These are phyloP conservation scores for Dendryphion nanum DNA, from an alignment of 2,329 filamentous ascomycete genomes.

Conservation along the genomic window DNA sequence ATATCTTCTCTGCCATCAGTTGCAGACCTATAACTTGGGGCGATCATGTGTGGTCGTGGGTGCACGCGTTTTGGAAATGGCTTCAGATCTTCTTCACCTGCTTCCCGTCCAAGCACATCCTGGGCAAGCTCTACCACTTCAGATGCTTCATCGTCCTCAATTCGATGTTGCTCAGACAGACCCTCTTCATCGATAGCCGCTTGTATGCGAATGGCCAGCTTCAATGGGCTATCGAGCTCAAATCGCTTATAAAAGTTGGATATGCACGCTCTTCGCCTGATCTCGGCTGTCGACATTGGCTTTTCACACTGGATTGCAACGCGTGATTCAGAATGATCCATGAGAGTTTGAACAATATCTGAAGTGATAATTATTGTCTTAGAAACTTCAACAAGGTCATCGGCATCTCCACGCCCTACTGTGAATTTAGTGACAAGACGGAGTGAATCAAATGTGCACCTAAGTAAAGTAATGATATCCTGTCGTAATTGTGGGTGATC, in stretches of 20 bases:
- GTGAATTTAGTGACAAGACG: constrained; percentile 93
- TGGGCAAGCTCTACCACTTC: constrained; percentile 73
- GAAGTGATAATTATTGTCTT: constrained; percentile 75
- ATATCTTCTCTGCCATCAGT: constrained; percentile 49
- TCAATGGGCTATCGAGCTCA: constrained; percentile 63
- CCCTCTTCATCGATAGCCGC: constrained; percentile 90
- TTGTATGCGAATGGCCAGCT: constrained; percentile 69
- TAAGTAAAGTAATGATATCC: constrained; percentile 65
- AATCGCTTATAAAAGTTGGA: constrained; percentile 56
- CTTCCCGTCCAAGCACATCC: constrained; percentile 62
- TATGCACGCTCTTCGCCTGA: constrained; percentile 26
- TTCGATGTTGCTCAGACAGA: constrained; percentile 73
- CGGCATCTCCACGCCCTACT: constrained; percentile 84
- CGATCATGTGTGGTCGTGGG: constrained; percentile 32
- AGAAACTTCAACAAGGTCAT: constrained; percentile 82
- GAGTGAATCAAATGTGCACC: constrained; percentile 78
- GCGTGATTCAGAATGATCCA: constrained; percentile 20
- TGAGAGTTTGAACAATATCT: constrained; percentile 53
- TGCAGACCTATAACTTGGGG: constrained; percentile 31
- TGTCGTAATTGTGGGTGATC: constrained; percentile 67
- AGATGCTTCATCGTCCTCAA: constrained; percentile 69
- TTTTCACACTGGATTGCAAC: constrained; percentile 8
- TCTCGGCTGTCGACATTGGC: constrained; percentile 7
- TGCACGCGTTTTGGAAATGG: constrained; percentile 36
- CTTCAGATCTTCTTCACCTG: constrained; percentile 59